Evolutionary conservation across 306 rosid genomes (phyloP), one percentile per base, ranked within the genome.

Genomic region (Morella rubra): DNA sequence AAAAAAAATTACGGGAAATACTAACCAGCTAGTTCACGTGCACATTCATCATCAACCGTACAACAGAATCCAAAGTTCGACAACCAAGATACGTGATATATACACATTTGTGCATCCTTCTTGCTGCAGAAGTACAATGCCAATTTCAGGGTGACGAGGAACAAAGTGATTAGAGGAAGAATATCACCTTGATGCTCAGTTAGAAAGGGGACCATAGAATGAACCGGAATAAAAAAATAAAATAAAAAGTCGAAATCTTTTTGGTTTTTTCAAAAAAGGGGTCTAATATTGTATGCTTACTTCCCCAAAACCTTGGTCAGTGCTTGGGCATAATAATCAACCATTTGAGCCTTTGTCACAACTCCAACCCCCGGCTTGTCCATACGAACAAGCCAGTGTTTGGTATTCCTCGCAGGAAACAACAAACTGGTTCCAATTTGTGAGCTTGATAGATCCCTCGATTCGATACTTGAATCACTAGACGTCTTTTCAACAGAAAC

Each of bases 341-440:
- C 97, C 85, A 91, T 86, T 76, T 94, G 97, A 7, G 98, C 97
- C 85, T 91, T 94, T 71, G 96, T 86, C 82, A 94, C 94, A 45
- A 90, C 91, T 76, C 88, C 91, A 73, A 90, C 81, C 55, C 87
- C 93, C 5, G 95, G 97, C 70, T 85, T 94, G 69, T 84, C 89
- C 82, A 91, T 87, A 77, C 84, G 82, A 78, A 91, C 96, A 77
- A 94, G 89, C 98, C 98, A 94, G 49, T 85, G 89, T 73, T 87
- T 87, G n/a, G 93, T 82, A 83, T 81, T 91, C 72, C 90, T 87
- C 5, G 49, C 42, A 52, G 96, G 96, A 59, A 93, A 89, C 76
- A 93, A n/a, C n/a, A n/a, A n/a, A n/a, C n/a, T n/a, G n/a, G n/a
- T n/a, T n/a, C n/a, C n/a, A n/a, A n/a, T n/a, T 79, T 82, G 83